These are phyloP conservation scores for Sphaceloma murrayae DNA, from an alignment of 2,329 filamentous ascomycete genomes.

Conservation along the genomic window DNA sequence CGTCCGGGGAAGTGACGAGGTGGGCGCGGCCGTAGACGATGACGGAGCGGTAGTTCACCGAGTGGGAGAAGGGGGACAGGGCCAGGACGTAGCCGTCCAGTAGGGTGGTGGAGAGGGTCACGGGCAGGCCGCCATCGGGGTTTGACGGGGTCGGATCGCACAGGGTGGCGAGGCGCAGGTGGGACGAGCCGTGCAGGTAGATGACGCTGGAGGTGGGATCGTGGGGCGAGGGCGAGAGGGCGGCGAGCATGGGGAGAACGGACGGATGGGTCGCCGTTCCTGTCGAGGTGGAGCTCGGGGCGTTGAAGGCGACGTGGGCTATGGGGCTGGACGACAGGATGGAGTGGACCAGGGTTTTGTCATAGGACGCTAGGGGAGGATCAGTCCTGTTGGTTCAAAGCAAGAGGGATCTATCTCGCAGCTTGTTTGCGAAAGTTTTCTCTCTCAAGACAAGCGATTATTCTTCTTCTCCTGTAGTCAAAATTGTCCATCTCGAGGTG, in stretches of 20 bases:
- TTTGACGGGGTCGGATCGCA: constrained; percentile 35
- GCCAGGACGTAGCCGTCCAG: constrained; percentile 72
- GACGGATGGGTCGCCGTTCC: constrained; percentile 58
- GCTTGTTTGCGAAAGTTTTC: neutral
- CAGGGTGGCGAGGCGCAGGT: constrained; percentile 63
- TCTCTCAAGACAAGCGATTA: too few relatives aligned
- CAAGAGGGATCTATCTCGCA: neutral
- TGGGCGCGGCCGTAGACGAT: constrained; percentile 65
- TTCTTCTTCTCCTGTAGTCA: too few relatives aligned
- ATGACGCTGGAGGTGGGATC: constrained; percentile 54
- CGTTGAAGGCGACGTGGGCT: constrained; percentile 70
- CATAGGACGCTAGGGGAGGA: constrained; percentile 52
- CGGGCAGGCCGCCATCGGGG: constrained; percentile 57
- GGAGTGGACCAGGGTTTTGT: constrained; percentile 60
- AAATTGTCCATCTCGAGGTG: neutral
- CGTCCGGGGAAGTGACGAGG: constrained; percentile 60
- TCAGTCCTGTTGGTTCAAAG: constrained; percentile 7
- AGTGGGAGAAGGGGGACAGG: constrained; percentile 70
- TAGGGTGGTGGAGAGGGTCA: constrained; percentile 63
- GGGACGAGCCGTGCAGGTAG: constrained; percentile 80
- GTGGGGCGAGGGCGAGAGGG: constrained; percentile 63
- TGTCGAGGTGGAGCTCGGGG: constrained; percentile 35
- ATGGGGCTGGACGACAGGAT: constrained; percentile 68
- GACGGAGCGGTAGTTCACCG: constrained; percentile 78
- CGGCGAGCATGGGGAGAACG: constrained; percentile 76